Base-by-base conservation (phyloP, 768 basidiomycete species). In the Lactarius psammicola region DNA sequence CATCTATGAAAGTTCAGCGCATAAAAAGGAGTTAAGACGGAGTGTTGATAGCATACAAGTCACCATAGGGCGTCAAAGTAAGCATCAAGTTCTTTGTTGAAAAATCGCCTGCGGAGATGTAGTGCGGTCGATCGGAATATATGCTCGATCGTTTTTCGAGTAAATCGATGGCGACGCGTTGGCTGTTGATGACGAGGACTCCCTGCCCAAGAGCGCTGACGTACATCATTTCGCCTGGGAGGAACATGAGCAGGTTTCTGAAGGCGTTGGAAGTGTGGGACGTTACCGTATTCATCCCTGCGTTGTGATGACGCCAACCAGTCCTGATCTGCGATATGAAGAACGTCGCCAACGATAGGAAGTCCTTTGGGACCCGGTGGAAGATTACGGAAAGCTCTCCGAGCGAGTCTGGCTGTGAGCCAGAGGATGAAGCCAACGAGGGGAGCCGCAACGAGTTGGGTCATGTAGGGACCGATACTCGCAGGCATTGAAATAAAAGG, bases 111-210 rank as follows among this genome's bases (percentile, higher is more conserved):
- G 67, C 69, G 68, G 75, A 49, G 69, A 7, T 71, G 68, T 69
- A 73, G 23, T 7, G 23, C 13, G 23, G 26, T 28, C 49, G 49
- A 28, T 26, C 6, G 6, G 49, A 51, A 51, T 26, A 51, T 51
- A 26, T 51, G 13, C 2, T 51, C 0, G 49, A 26, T 26, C 49
- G 49, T 6, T 28, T 74, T 55, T 76, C 74, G 20, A 77, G 70
- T 15, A 49, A 49, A 49, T 49, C 75, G n/a, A 68, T 38, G 4
- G 75, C 75, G 26, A 68, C 67, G 42, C 69, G 56, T 3, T 68
- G 34, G 4, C 72, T 72, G 69, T 76, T 75, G 18, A 77, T 68
- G 55, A 76, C 67, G 58, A 76, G 63, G 51, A 73, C 71, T 23
- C 69, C 69, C 44, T 75, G 73, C 2, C 73, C 72, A 38, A 76